phyloP scores from a whole-genome alignment of 2,329 filamentous ascomycete species.

The Trichothecium sympodiale region DNA sequence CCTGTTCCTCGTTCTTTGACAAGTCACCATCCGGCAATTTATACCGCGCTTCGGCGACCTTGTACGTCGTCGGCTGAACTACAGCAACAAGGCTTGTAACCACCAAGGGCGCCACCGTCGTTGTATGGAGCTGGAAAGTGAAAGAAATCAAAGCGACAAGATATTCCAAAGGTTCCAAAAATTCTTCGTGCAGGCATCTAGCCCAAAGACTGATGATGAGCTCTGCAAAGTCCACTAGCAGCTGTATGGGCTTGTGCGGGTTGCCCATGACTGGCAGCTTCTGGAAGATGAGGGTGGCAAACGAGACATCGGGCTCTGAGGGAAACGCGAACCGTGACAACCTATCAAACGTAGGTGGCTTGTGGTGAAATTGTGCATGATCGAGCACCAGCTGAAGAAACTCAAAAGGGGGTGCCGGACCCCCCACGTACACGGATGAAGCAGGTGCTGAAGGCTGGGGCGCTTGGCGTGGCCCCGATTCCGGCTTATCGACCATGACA shows the following conservation, averaged over 20 bases:
- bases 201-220: conserved; percentile 58
- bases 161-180: conserved; percentile 53
- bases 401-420: conserved; percentile 16
- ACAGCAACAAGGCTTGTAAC: conserved; percentile 44
- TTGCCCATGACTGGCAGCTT: conserved; percentile 48
- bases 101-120: conserved; percentile 46
- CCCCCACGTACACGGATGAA: neutral
- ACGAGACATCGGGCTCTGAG: conserved; percentile 47
- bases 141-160: conserved; percentile 55
- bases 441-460: conserved; percentile 13
- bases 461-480: conserved; percentile 9
- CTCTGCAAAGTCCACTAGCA: conserved; percentile 54
- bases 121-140: conserved; percentile 50
- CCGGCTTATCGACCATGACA: conserved; percentile 17
- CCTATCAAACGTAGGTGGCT: conserved; percentile 55
- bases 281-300: conserved; percentile 59
- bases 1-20: conserved; percentile 25
- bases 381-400: conserved; percentile 54
- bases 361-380: conserved; percentile 42
- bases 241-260: conserved; percentile 34
- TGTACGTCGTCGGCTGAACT: conserved; percentile 47
- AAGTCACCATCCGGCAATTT: conserved; percentile 36
- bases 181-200: conserved; percentile 51
- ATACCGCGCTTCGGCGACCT: conserved; percentile 47
- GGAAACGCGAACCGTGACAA: conserved; percentile 55